Conservation (phyloP, 805 yeast genomes). For the Teunomyces cretensis region DNA sequence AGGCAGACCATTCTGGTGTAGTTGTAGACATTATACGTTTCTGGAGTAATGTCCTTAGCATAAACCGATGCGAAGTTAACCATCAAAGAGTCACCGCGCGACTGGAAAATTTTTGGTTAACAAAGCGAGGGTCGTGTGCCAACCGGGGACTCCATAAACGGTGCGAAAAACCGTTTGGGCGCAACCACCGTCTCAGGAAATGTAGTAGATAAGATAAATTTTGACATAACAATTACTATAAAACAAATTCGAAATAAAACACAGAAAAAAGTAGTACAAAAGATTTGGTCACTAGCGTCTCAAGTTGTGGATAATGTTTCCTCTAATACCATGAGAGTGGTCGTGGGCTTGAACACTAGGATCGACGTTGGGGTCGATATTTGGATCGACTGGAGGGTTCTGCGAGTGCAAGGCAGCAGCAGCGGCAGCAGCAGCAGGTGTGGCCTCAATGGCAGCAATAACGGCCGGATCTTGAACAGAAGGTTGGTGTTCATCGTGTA, state of each 20-base stretch:
- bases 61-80: constrained; percentile 4
- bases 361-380: constrained; percentile 45
- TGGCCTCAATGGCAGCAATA: constrained; percentile 33
- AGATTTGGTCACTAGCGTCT: constrained; percentile 7
- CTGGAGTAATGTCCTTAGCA: constrained; percentile 14
- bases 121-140: background rate
- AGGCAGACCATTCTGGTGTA: constrained; percentile 41
- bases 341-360: constrained; percentile 44
- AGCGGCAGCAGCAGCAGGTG: constrained; percentile 29
- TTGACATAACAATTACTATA: constrained; percentile 5
- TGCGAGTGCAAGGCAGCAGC: constrained; percentile 23
- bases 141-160: too few species aligned
- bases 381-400: constrained; percentile 39
- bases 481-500: constrained; percentile 27
- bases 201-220: background rate
- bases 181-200: too few species aligned
- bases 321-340: constrained; percentile 26
- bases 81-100: constrained; percentile 1
- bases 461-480: constrained; percentile 43
- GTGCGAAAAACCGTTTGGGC: too few species aligned
- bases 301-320: constrained; percentile 6
- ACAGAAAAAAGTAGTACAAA: background rate
- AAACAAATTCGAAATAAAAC: constrained; percentile 3
- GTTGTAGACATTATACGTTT: constrained; percentile 19
- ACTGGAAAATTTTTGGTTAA: background rate